phyloP scores from a whole-genome alignment of 1,284 basidiomycete genomes.

The Melanopsichium pennsylvanicum region DNA sequence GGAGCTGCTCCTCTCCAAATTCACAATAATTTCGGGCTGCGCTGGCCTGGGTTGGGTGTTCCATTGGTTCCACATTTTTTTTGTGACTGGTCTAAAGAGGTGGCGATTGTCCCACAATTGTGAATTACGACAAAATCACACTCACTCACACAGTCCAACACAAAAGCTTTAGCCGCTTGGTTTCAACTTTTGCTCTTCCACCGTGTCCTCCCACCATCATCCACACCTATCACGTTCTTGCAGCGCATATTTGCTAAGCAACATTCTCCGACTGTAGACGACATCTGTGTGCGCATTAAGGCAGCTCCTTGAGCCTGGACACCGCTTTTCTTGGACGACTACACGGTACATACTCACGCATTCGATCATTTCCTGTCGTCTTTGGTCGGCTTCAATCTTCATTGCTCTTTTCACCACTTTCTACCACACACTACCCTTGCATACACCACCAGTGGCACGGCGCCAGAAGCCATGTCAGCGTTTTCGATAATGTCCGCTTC shows the following conservation, averaged over 20 bases:
- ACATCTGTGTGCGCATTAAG: too few species aligned
- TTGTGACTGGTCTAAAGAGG: background rate
- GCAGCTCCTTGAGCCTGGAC: background rate
- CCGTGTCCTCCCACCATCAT: background rate
- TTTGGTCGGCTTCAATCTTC: background rate
- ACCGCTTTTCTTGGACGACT: background rate
- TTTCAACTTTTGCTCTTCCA: too few species aligned
- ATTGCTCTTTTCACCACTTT: too few species aligned
- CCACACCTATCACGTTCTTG: background rate
- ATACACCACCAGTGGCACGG: background rate
- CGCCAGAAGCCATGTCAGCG: constrained; percentile 18
- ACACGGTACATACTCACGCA: too few species aligned
- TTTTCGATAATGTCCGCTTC: constrained; percentile 40
- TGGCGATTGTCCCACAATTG: constrained; percentile 1
- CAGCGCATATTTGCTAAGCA: too few species aligned
- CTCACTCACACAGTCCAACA: too few species aligned
- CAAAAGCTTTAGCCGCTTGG: background rate
- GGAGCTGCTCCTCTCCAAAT: background rate
- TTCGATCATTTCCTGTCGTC: too few species aligned
- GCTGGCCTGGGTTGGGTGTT: too few species aligned
- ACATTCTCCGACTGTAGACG: too few species aligned
- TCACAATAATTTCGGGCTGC: constrained; percentile 4
- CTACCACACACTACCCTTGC: too few species aligned
- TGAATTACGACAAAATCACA: too few species aligned
- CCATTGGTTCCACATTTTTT: background rate